These are phyloP conservation scores for Nymphaea colorata DNA, from an alignment of 164 flowering plant genomes.

Conservation along the genomic window DNA sequence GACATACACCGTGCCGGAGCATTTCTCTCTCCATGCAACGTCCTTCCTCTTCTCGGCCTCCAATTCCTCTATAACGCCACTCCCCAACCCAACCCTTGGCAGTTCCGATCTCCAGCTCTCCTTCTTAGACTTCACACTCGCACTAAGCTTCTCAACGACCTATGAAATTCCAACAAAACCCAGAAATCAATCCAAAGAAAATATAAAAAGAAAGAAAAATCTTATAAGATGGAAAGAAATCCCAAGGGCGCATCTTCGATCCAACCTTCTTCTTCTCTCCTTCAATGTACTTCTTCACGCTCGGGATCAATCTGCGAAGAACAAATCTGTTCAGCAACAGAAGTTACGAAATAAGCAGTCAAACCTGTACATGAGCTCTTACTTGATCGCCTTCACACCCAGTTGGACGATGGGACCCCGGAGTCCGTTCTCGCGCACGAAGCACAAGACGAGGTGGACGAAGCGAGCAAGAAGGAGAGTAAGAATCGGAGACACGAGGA, in stretches of 20 bases:
- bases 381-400: conserved; percentile 52
- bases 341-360: neutral
- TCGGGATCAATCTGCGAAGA: conserved; percentile 56
- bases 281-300: conserved; percentile 56
- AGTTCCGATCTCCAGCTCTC: conserved; percentile 68
- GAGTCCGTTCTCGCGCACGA: conserved; percentile 49
- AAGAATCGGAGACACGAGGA: conserved; percentile 42
- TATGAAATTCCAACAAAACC: conserved; percentile 11
- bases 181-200: neutral
- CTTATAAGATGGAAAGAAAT: neutral
- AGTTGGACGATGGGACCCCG: conserved; percentile 33
- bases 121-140: conserved; percentile 60
- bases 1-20: conserved; percentile 99
- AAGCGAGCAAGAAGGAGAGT: conserved; percentile 43
- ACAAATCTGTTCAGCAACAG: neutral
- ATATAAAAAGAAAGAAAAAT: neutral
- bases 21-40: conserved; percentile 83
- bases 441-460: conserved; percentile 28
- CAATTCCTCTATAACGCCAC: conserved; percentile 47
- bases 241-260: neutral
- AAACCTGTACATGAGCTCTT: conserved; percentile 1
- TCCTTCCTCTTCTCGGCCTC: conserved; percentile 63
- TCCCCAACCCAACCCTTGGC: conserved; percentile 55
- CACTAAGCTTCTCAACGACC: conserved; percentile 81
- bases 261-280: conserved; percentile 82